Percentiles rank a stretch among this genome's conserved stretches.
Conservation (phyloP, 148 eudicot genomes). For the Selenicereus undatus region DNA sequence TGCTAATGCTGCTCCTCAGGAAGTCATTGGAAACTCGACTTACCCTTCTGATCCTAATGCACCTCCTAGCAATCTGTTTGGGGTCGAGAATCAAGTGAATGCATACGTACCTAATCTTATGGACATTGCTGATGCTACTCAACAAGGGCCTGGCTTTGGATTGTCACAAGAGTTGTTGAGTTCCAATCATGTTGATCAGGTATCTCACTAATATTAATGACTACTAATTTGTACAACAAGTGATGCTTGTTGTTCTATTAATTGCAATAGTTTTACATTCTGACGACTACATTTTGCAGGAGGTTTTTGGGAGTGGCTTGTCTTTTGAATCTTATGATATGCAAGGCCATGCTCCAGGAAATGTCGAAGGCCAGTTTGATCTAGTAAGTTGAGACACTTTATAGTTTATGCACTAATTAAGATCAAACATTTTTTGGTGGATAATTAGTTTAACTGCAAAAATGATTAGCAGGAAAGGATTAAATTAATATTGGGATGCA, state of each 20-base stretch:
- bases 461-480: background rate
- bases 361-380: background rate
- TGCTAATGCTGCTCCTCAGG: background rate
- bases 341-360: background rate
- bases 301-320: background rate
- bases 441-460: too few relatives aligned
- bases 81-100: background rate
- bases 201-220: background rate
- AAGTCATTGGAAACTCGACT: background rate
- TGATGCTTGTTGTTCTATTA: background rate
- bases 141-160: constrained; percentile 3
- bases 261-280: background rate
- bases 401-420: too few relatives aligned
- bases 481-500: background rate
- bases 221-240: too few relatives aligned
- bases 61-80: background rate
- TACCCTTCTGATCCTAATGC: background rate
- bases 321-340: constrained; percentile 2
- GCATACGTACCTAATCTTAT: background rate
- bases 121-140: background rate
- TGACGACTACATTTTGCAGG: background rate
- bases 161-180: constrained; percentile 15
- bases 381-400: background rate
- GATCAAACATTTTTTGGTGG: background rate
- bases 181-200: constrained; percentile 7